Evolutionary conservation across 2,329 filamentous ascomycete species (phyloP).

Genomic region (Fusarium musae): DNA sequence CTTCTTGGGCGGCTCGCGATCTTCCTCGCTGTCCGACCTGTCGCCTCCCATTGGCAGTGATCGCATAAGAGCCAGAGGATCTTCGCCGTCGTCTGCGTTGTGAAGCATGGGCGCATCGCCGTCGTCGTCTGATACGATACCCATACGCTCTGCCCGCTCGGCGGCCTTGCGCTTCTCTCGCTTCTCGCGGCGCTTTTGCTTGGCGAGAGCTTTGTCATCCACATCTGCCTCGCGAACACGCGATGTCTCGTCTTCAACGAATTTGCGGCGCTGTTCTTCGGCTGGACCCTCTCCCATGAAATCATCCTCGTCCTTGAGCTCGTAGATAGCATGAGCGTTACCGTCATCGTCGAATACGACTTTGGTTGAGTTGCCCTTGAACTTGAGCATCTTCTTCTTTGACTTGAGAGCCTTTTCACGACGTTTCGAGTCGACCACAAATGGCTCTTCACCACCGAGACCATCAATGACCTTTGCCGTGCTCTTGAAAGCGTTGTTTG

Average conservation of each 20-base stretch:
- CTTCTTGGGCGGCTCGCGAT: conserved; percentile 60
- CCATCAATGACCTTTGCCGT: conserved; percentile 71
- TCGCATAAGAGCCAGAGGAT: conserved; percentile 64
- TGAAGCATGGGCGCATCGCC: conserved; percentile 50
- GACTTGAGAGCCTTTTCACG: conserved; percentile 94
- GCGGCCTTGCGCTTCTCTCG: conserved; percentile 77
- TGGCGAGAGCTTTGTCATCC: conserved; percentile 83
- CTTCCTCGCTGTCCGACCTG: conserved; percentile 49
- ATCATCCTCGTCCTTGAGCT: conserved; percentile 84
- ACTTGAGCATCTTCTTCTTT: conserved; percentile 93
- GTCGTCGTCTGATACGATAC: conserved; percentile 42
- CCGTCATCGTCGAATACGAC: conserved; percentile 94
- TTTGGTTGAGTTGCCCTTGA: conserved; percentile 87
- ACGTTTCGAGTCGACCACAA: conserved; percentile 93
- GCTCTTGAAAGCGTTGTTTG: conserved; percentile 55
- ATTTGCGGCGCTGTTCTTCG: conserved; percentile 79
- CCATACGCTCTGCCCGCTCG: conserved; percentile 58
- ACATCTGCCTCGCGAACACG: conserved; percentile 80
- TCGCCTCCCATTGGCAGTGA: conserved; percentile 63
- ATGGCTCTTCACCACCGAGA: conserved; percentile 75
- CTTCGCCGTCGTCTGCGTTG: conserved; percentile 44
- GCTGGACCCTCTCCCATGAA: conserved; percentile 81
- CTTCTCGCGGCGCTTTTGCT: conserved; percentile 82
- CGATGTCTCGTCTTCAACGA: conserved; percentile 79
- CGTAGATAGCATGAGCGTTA: conserved; percentile 84